Evolutionary conservation across 1,284 basidiomycete species (phyloP), one percentile per base, ranked within the genome.

Genomic region (Marasmius sp.): DNA sequence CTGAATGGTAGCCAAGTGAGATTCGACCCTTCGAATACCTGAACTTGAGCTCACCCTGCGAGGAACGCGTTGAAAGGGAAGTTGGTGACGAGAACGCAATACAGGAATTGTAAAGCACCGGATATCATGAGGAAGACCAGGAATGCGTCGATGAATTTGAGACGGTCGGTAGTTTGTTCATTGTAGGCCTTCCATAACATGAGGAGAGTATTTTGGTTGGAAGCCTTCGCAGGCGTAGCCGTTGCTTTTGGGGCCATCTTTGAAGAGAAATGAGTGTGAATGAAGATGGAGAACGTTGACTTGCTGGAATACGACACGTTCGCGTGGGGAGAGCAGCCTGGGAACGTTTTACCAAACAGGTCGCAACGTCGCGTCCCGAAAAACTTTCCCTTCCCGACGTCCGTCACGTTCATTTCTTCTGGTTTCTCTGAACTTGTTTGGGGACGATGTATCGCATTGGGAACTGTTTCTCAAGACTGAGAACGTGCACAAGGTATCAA

Each of bases 41-140:
- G 20, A n/a, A 49, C 27, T 36, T 45, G 43, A 20, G 70, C 92
- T 68, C 77, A 98, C 95, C 95, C 95, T 68, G 95, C 91, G 63
- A 98, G 78, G 78, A 98, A 99, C 39, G 96, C 94, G 70, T 98
- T 98, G 84, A 97, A 98, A 14, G 97, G 97, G 76, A 91, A 99
- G 78, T 91, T 92, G 61, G 95, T 95, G 66, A 99, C 82, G 66
- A 95, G 81, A 38, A 97, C 76, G 76, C 97, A 95, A 79, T 99
- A 98, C 16, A 86, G 78, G 76, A 99, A 98, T 75, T 98, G 95
- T 47, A 89, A 75, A 65, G 97, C 83, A 67, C 97, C 97, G 1
- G 93, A 92, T 50, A 97, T 81, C 80, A 98, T 89, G 70, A 98
- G 85, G 82, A 98, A 98, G 63, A 93, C 80, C 66, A 98, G 82